Evolutionary conservation across 2,329 filamentous ascomycete genomes (phyloP).

Genomic region (Aureobasidium sp.): DNA sequence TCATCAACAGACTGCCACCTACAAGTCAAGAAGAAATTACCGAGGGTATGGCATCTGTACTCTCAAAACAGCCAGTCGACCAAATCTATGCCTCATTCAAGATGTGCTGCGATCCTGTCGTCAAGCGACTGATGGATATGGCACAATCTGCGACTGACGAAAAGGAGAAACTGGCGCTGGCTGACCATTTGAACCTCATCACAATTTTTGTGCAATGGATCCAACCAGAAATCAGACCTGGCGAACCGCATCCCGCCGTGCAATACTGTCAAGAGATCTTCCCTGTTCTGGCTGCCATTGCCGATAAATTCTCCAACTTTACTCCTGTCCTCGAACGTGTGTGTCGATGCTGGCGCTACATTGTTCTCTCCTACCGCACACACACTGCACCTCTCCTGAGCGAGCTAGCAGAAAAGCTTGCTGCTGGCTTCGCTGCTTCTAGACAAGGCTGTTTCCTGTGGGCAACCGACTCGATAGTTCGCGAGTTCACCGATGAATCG

Average conservation of each 20-base stretch:
- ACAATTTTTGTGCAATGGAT: conserved; percentile 80
- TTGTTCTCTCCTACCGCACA: conserved; percentile 91
- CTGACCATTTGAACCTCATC: conserved; percentile 88
- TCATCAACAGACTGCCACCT: conserved; percentile 77
- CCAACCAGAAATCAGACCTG: conserved; percentile 65
- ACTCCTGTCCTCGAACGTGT: conserved; percentile 87
- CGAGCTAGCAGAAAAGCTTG: conserved; percentile 80
- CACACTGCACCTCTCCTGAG: conserved; percentile 80
- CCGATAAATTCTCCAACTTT: conserved; percentile 80
- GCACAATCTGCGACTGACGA: conserved; percentile 81
- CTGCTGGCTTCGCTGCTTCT: conserved; percentile 74
- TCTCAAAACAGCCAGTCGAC: conserved; percentile 73
- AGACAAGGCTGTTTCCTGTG: conserved; percentile 97
- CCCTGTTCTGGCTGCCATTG: conserved; percentile 74
- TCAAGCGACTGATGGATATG: conserved; percentile 76
- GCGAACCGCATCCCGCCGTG: conserved; percentile 78
- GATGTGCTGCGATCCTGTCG: conserved; percentile 85
- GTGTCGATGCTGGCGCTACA: conserved; percentile 91
- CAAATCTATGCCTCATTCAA: conserved; percentile 83
- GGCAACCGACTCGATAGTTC: conserved; percentile 89
- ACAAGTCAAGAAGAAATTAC: conserved; percentile 93
- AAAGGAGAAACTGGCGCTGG: conserved; percentile 75
- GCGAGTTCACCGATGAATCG: conserved; percentile 87
- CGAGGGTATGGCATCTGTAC: conserved; percentile 86
- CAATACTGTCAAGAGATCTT: conserved; percentile 96